Evolutionary conservation across 23 red algal species (phyloP), one percentile per base, ranked within the genome.

Genomic region (Gracilaria domingensis): DNA sequence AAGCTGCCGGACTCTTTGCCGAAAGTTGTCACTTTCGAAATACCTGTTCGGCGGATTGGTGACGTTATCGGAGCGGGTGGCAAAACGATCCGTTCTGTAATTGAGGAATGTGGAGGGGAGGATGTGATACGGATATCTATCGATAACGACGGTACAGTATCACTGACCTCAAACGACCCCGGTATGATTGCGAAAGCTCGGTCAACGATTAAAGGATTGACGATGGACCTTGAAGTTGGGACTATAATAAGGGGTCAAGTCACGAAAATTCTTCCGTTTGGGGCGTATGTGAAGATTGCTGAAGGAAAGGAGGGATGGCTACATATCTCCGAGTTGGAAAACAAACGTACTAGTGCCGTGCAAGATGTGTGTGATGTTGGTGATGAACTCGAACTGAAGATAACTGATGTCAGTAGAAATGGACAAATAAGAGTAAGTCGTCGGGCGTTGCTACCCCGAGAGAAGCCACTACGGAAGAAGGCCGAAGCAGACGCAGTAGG

Each of bases 251-350:
- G 75, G 56, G 88, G 88, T 30, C 29, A 35, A 17, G 59, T 91
- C 14, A 91, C 78, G 20, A 95, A 95, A 71, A 66, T 96, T 72
- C 75, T 95, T 50, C 96, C 96, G 58, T 98, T 98, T 89, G 96
- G 93, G 2, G 94, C 94, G 79, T 98, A 95, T 82, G 80, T 98
- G 9, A 83, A 95, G 66, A 75, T 98, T 48, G 37, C 66, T 4
- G 81, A 67, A 18, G 96, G 96, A 21, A 95, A 95, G 42, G 96
- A 98, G 71, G 96, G 88, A 34, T 95, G 88, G 93, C 56, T 93
- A 45, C 96, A 98, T 47, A 98, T 98, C 50, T 98, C 96, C 11
- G 96, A 98, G 53, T 48, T 98, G 49, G 96, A 93, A 8, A 81
- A 89, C 61, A 79, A 94, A 51, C 87, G 89, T 21, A 89, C 88